phyloP scores from a whole-genome alignment of 2,329 filamentous ascomycete species.

The Sporothrix brasiliensis region DNA sequence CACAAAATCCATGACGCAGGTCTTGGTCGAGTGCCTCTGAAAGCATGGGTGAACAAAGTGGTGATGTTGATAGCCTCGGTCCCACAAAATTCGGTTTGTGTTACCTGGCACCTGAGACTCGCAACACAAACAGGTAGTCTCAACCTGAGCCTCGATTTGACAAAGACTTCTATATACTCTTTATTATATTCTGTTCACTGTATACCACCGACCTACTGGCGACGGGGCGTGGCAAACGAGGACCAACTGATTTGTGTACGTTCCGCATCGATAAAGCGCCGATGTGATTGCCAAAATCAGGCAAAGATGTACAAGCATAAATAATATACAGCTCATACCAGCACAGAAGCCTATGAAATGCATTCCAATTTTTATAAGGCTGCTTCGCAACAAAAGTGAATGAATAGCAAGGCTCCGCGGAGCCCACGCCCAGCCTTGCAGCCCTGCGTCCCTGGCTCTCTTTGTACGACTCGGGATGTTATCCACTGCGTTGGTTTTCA shows the following conservation, averaged over 20 bases:
- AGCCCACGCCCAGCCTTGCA: neutral
- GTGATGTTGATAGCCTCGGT: neutral
- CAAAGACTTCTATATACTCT: too few relatives aligned
- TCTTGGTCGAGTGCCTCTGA: too few relatives aligned
- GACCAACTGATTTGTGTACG: neutral
- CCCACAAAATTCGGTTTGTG: neutral
- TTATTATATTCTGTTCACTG: too few relatives aligned
- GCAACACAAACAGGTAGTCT: neutral
- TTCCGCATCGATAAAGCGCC: constrained; percentile 7
- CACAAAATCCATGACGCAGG: too few relatives aligned
- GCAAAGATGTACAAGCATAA: neutral
- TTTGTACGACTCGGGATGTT: neutral
- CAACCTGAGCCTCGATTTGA: neutral
- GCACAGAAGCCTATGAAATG: neutral
- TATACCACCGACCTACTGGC: too few relatives aligned
- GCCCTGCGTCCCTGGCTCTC: neutral
- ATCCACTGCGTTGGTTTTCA: neutral
- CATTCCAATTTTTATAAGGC: neutral
- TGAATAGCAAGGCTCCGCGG: neutral
- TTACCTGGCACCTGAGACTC: neutral
- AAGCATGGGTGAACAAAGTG: neutral
- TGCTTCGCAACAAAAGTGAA: neutral
- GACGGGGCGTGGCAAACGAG: too few relatives aligned
- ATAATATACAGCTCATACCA: neutral
- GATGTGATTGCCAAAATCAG: neutral